Base-by-base conservation (phyloP, 331 rosid genomes). In the Saraca asoca region DNA sequence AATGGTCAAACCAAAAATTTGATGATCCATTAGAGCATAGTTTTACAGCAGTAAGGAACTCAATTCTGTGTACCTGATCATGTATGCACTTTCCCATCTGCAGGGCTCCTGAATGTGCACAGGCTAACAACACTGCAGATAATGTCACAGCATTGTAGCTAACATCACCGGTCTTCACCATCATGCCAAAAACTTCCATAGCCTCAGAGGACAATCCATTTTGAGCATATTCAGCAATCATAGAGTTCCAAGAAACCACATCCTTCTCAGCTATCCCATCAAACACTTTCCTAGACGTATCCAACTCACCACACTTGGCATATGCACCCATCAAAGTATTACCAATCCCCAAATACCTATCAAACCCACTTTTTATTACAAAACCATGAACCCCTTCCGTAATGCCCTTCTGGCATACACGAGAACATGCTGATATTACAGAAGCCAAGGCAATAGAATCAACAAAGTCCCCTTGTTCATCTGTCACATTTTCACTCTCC, bases 291-390 rank as follows among this genome's bases (percentile, higher is more conserved):
- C 82, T 87, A 7, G 92, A 82, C 64, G 75, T 71, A 33, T 37
- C n/a, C 19, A 69, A 71, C 75, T 85, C 82, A 14, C 96, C 77
- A 24, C 87, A 89, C 79, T 85, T 89, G 10, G 98, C 91, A 79
- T 87, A 92, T 10, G 95, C 91, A 73, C 89, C 98, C 85, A 89
- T 82, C 87, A 92, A 84, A 35, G 89, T 89, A 72, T 92, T 89
- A 55, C 86, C 88, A 72, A 83, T 85, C 0, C 83, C 79, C 54
- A 75, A 68, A 61, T 79, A 66, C 67, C 62, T 84, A 10, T 77
- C 80, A 58, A 92, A 79, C 35, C 98, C 98, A 50, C 78, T 80
- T 59, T 85, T 92, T 37, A 82, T n/a, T 75, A 83, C 89, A 2
- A 81, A 71, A 9, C 95, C 87, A 76, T 87, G 96, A 69, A 85